Evolutionary conservation across 805 yeast species (phyloP), one percentile per base, ranked within the genome.

Genomic region (Kodamaea kaohsiungensis): DNA sequence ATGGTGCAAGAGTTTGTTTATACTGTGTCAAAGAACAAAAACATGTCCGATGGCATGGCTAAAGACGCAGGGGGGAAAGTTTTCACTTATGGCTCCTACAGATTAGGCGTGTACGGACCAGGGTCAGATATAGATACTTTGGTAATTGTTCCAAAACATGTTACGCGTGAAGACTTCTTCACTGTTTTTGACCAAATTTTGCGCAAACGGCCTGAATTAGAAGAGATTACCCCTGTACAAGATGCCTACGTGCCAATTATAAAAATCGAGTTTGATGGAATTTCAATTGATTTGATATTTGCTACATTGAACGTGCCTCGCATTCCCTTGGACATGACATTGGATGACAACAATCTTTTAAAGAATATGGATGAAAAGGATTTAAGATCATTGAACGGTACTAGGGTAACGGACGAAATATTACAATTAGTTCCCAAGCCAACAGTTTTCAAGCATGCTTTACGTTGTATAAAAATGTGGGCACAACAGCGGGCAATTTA

Each of bases 241-340:
- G 98, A 92, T 68, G 98, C 98, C 0, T 95, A 83, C 75, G 98
- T 95, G n/a, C 99, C 99, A 1, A 89, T 95, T 62, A 91, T 95
- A 60, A 93, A 91, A 68, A 81, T 92, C 51, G 89, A 89, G 60
- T 91, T 91, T 66, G 81, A 81, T 58, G 98, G 98, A 0, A 89
- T 95, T n/a, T 88, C 96, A 6, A 91, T 95, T 57, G 99, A 95
- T 83, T 76, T 95, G 64, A 83, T 91, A 61, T 90, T 86, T 71
- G 97, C 97, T 2, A 79, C 85, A 49, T 73, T 95, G 47, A 91
- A 93, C 64, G 73, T 93, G 5, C 87, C 97, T 1, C 89, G 89
- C 63, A 88, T 95, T 0, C 97, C 98, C 1, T 63, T 74, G 40
- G 83, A 84, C 57, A 69, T 95, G 64, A 85, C 90, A 0, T 76